phyloP scores from a whole-genome alignment of 2,329 filamentous ascomycete genomes.

The Colletotrichum lini region DNA sequence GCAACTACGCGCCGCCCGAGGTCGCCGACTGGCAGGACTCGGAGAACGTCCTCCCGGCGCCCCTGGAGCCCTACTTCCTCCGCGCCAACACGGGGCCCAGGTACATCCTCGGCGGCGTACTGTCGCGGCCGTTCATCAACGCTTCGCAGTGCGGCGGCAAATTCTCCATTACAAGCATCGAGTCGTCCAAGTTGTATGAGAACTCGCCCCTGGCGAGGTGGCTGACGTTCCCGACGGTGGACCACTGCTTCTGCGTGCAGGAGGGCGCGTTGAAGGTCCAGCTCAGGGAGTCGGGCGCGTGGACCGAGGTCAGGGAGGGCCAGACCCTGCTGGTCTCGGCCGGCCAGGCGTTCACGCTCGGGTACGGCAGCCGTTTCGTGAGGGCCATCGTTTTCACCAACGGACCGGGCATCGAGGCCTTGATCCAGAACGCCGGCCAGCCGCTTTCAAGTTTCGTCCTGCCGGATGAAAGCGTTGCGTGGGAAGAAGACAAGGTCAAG shows the following conservation, averaged over 20 bases:
- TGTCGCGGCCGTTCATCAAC: slow-evolving; percentile 64
- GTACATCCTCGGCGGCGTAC: slow-evolving; percentile 60
- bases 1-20: slow-evolving; percentile 62
- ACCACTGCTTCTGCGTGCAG: slow-evolving; percentile 66
- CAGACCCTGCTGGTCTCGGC: slow-evolving; percentile 65
- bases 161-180: slow-evolving; percentile 68
- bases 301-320: slow-evolving; percentile 58
- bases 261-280: slow-evolving; percentile 62
- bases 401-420: slow-evolving; percentile 63
- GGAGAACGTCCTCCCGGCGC: slow-evolving; percentile 57
- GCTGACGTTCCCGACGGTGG: slow-evolving; percentile 61
- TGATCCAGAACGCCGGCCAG: slow-evolving; percentile 57
- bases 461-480: slow-evolving; percentile 50
- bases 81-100: slow-evolving; percentile 64
- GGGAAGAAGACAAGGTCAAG: slow-evolving; percentile 18
- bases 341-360: slow-evolving; percentile 60
- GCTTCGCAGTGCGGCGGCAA: slow-evolving; percentile 62
- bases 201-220: slow-evolving; percentile 52
- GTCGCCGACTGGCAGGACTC: slow-evolving; percentile 57
- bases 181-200: slow-evolving; percentile 57
- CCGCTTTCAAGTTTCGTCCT: slow-evolving; percentile 53
- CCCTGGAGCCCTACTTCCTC: slow-evolving; percentile 63
- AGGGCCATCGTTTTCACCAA: slow-evolving; percentile 63
- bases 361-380: slow-evolving; percentile 62
- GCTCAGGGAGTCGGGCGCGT: slow-evolving; percentile 50